Evolutionary conservation across 306 rosid genomes (phyloP), one percentile per base, ranked within the genome.

Genomic region (Gynostemma pentaphyllum): DNA sequence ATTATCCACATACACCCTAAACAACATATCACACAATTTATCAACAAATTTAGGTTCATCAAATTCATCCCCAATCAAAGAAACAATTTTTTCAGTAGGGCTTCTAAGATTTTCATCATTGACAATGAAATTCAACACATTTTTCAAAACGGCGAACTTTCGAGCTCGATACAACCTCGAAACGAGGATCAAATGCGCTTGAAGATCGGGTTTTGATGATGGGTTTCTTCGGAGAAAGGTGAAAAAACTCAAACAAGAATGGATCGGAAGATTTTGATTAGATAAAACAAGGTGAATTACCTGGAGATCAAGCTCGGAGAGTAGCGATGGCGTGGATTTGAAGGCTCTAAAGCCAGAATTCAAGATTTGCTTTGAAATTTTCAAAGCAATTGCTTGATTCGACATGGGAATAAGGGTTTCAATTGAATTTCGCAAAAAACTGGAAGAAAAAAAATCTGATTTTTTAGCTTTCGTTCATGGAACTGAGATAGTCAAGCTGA

Each of bases 11-110:
- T 82, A 85, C 27, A 83, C 87, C 75, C 91, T 77, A n/a, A 91
- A 72, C 19, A 87, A 32, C 95, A 91, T 85, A 64, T 91, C 96
- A 62, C 82, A 85, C 7, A 91, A 62, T 55, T 64, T 83, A 72
- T 39, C 74, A 34, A 79, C 66, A 65, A 86, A 82, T 9, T 26
- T 24, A 2, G 77, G 45, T 5, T 70, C 78, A 22, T 45, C 57
- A 45, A 7, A 15, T 14, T 59, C 73, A n/a, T 66, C 47, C 30
- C 79, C 82, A 48, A 80, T 51, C 74, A 77, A 75, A 62, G 74
- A 68, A 55, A 75, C 39, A 16, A 87, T 22, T 14, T 9, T 29
- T 7, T 72, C 47, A 55, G 73, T 64, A 0, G 81, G 77, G 30
- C 53, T 52, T 3, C 55, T 27, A 7, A 70, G 48, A 51, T 47